phyloP scores from a whole-genome alignment of 2,329 filamentous ascomycete species.

The Pseudocercospora fijiensis region DNA sequence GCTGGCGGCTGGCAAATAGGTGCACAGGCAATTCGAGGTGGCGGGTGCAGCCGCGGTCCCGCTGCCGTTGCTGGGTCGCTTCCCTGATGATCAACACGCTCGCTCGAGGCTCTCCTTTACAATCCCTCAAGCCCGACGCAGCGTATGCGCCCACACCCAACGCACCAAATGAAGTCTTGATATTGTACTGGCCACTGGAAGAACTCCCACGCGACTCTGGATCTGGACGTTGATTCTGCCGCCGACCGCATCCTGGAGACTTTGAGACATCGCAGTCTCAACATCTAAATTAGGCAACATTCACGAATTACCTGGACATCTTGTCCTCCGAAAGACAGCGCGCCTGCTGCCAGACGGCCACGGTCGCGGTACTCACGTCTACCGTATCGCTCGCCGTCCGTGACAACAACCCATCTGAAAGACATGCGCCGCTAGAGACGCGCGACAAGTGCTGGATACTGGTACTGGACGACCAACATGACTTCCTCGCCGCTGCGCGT shows the following conservation, averaged over 20 bases:
- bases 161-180: not conserved
- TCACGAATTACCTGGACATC: constrained; percentile 1
- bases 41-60: not conserved
- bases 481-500: constrained; percentile 41
- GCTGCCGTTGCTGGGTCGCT: constrained; percentile 6
- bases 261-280: constrained; percentile 4
- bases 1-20: not conserved
- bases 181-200: not conserved
- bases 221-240: not conserved
- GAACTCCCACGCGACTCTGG: constrained; percentile 1
- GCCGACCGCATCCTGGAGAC: constrained; percentile 4
- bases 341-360: not conserved
- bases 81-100: constrained; percentile 1
- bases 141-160: constrained; percentile 1
- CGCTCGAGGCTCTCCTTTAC: not conserved
- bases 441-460: constrained; percentile 21
- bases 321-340: not conserved
- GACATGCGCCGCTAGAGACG: constrained; percentile 38
- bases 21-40: not conserved
- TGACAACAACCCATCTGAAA: not conserved
- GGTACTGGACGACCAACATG: constrained; percentile 27
- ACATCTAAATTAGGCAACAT: constrained; percentile 9
- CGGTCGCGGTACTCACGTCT: not conserved
- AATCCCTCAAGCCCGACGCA: not conserved
- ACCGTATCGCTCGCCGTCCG: not conserved